phyloP scores from a whole-genome alignment of 345 rosid genomes.

The Garcia nutans region DNA sequence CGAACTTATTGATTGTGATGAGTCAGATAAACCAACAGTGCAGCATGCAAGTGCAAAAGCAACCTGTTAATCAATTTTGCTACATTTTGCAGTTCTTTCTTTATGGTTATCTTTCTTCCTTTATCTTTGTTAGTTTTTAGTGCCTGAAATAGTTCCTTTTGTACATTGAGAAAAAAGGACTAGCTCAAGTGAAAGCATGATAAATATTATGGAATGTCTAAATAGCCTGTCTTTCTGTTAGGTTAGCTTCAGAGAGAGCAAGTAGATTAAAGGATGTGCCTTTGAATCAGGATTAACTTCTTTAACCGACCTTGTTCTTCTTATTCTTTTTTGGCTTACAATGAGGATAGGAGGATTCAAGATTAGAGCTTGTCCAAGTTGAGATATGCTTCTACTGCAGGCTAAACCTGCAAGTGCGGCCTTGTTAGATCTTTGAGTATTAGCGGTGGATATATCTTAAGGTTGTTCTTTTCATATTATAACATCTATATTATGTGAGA shows the following conservation, averaged over 20 bases:
- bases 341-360: no score
- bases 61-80: neutral
- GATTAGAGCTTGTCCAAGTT: no score
- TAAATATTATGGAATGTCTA: neutral
- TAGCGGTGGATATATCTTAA: no score
- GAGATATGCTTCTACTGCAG: no score
- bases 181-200: neutral
- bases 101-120: neutral
- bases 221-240: neutral
- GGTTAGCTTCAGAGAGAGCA: neutral
- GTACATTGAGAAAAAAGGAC: no score
- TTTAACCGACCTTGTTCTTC: neutral
- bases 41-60: neutral
- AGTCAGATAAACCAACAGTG: neutral
- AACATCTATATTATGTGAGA: neutral
- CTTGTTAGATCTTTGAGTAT: neutral
- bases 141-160: neutral
- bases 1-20: neutral
- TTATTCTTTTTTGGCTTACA: no score
- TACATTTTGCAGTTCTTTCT: neutral
- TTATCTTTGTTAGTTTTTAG: neutral
- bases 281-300: neutral
- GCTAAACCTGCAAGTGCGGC: no score
- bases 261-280: no score
- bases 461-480: neutral